These are phyloP conservation scores for Blepharisma undulans DNA, from an alignment of 169 alveolate genomes.

Conservation along the genomic window DNA sequence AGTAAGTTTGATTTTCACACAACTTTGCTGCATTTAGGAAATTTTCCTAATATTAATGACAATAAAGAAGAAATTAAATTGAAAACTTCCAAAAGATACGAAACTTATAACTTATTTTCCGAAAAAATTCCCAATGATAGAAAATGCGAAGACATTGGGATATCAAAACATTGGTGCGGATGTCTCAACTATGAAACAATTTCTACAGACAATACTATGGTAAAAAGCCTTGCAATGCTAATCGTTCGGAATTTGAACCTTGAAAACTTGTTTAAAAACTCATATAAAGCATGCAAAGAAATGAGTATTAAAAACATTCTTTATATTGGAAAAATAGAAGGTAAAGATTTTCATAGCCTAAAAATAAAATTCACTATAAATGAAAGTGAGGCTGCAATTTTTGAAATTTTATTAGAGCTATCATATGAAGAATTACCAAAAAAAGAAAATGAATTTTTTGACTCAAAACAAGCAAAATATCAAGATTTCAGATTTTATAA, in stretches of 20 bases:
- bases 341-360: neutral
- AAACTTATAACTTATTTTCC: neutral
- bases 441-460: constrained; percentile 25
- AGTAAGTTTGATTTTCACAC: constrained; percentile 33
- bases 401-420: constrained; percentile 13
- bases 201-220: neutral
- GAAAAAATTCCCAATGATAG: constrained; percentile 12
- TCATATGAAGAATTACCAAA: neutral
- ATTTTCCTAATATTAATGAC: neutral
- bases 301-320: neutral
- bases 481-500: neutral
- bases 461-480: neutral
- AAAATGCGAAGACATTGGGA: constrained; percentile 9
- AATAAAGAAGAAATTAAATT: neutral
- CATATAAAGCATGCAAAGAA: neutral
- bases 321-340: neutral
- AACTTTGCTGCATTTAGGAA: constrained; percentile 4
- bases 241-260: neutral
- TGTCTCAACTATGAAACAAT: neutral
- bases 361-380: neutral
- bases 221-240: neutral
- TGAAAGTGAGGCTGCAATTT: neutral
- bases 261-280: neutral
- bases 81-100: neutral
- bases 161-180: constrained; percentile 5